Evolutionary conservation across 495 filamentous ascomycete species (phyloP).

Genomic region (Astrocystis sublimbata): DNA sequence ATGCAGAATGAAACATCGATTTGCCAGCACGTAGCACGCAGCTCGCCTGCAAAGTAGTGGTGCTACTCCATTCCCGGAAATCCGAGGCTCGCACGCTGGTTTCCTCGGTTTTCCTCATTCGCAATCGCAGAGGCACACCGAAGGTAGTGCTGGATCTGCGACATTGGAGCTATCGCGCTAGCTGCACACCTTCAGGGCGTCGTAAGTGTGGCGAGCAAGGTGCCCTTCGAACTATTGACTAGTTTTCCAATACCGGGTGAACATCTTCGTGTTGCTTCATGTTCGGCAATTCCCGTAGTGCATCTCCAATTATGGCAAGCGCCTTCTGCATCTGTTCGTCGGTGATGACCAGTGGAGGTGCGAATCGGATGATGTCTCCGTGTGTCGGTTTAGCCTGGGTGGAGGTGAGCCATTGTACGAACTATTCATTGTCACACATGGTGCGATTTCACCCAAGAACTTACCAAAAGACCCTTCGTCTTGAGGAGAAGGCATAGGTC

Average conservation of each 20-base stretch:
- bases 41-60: conserved; percentile 8
- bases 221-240: conserved; percentile 16
- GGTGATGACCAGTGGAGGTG: conserved; percentile 83
- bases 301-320: conserved; percentile 71
- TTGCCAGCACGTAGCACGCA: neutral
- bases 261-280: conserved; percentile 31
- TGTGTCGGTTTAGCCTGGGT: conserved; percentile 94
- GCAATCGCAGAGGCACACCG: neutral
- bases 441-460: conserved; percentile 20
- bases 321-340: conserved; percentile 81
- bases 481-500: conserved; percentile 95
- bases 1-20: neutral
- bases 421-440: conserved; percentile 2
- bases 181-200: conserved; percentile 6
- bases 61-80: conserved; percentile 5
- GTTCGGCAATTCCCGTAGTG: conserved; percentile 63
- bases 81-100: conserved; percentile 8
- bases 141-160: neutral
- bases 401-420: conserved; percentile 24
- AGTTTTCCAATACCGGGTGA: conserved; percentile 33
- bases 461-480: conserved; percentile 89
- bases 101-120: conserved; percentile 6
- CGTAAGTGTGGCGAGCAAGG: conserved; percentile 19
- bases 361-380: conserved; percentile 95
- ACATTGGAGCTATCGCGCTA: neutral